A percentile compares a stretch with the other conserved stretches of the same genome.
Conservation (phyloP, 495 filamentous ascomycete genomes). For the Xanthoparmelia taractica region DNA sequence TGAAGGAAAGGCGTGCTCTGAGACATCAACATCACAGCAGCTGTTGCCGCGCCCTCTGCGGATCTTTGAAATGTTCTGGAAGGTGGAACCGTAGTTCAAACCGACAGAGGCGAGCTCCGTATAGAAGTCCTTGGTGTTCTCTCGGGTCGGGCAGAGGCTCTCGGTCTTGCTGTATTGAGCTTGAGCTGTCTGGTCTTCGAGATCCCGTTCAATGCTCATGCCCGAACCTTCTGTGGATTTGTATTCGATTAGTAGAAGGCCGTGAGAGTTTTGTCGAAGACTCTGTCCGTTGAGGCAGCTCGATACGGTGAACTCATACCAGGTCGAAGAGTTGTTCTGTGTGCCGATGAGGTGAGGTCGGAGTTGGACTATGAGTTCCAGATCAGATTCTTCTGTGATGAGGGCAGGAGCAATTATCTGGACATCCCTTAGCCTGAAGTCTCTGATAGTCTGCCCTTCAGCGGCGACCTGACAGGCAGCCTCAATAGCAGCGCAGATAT, state of each 20-base stretch:
- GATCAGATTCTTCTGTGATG: slow-evolving; percentile 19
- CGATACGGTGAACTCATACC: slow-evolving; percentile 16
- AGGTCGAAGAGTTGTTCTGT: slow-evolving; percentile 11
- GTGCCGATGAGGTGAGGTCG: slow-evolving; percentile 12
- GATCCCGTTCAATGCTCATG: slow-evolving; percentile 4
- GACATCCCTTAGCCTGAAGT: slow-evolving; percentile 31
- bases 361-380: slow-evolving; percentile 14
- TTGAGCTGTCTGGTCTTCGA: slow-evolving; percentile 5
- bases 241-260: slow-evolving; percentile 18
- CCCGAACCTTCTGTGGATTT: not conserved
- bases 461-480: slow-evolving; percentile 29
- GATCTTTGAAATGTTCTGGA: slow-evolving; percentile 28
- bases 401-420: slow-evolving; percentile 23
- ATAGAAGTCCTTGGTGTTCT: slow-evolving; percentile 16
- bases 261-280: slow-evolving; percentile 18
- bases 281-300: slow-evolving; percentile 11
- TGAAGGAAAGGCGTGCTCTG: not conserved
- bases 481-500: slow-evolving; percentile 37
- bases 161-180: slow-evolving; percentile 10
- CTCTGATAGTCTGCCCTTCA: slow-evolving; percentile 12
- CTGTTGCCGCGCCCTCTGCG: slow-evolving; percentile 4
- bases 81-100: slow-evolving; percentile 28
- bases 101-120: slow-evolving; percentile 10
- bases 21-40: slow-evolving; percentile 12
- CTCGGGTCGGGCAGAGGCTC: slow-evolving; percentile 11